Base-by-base conservation (phyloP, 1,284 basidiomycete species). In the Gomphus sp. region DNA sequence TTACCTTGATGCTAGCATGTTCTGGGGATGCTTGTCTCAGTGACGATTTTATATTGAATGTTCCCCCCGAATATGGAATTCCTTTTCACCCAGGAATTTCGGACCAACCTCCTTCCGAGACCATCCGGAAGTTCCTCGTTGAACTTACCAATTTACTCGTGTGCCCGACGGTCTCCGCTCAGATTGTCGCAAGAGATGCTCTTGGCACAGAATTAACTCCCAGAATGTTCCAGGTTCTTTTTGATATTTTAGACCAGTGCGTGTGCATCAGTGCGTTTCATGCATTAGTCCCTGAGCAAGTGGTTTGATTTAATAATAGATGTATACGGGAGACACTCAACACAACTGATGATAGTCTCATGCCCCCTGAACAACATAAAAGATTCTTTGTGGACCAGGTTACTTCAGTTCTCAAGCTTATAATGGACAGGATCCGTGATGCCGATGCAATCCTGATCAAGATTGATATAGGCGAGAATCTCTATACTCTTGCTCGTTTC, bases 171-270 rank as follows among this genome's bases (percentile, higher is more conserved):
- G 74, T 84, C 3, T 76, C 82, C 53, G 80, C 87, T 34, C 80
- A 90, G 16, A 89, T 93, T 65, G 78, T 83, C 5, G 87, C 89
- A 3, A 81, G 85, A 66, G 90, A 92, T 61, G 90, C 91, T 0
- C 71, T 95, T 8, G 91, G 92, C 3, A 76, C 77, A 8, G 92
- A 95, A 67, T 73, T 93, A 33, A 87, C 84, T 62, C 84, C 85
- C 22, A 76, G 80, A 48, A 71, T 91, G 47, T 87, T 88, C 63
- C 74, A 79, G 16, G 77, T 78, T 60, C 72, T 94, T 28, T 76
- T 93, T 58, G 81, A 78, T 62, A 82, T 87, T 62, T 75, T 95
- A 58, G 85, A 89, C 55, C 81, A 82, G 89, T 92, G 69, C 10
- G 54, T 55, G 34, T 44, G 37, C n/a, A 8, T 43, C 33, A 18